Percentiles rank a stretch among this genome's conserved stretches.
These are phyloP conservation scores for Carex cristatella DNA, from an alignment of 176 grass and related monocot genomes.

Conservation along the genomic window DNA sequence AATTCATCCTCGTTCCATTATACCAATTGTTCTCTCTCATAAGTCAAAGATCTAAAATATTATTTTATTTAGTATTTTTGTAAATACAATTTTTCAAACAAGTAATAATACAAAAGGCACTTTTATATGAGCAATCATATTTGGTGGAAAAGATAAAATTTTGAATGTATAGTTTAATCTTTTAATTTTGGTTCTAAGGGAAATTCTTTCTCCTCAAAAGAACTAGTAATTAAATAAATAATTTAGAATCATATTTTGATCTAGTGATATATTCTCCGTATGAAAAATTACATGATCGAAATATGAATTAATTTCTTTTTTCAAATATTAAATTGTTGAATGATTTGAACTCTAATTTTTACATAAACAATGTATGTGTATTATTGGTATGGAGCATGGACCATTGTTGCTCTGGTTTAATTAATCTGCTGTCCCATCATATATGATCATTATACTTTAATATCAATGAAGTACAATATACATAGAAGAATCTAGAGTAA, in stretches of 20 bases:
- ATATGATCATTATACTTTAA: not conserved
- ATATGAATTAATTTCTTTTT: no score
- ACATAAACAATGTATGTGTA: not conserved
- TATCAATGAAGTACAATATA: not conserved
- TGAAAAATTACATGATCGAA: no score
- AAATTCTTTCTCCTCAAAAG: not conserved
- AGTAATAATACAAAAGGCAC: not conserved
- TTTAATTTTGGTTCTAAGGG: not conserved
- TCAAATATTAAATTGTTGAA: no score
- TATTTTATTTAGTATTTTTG: not conserved
- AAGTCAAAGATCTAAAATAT: no score
- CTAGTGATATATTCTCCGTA: no score
- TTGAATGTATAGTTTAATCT: not conserved
- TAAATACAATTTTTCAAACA: not conserved
- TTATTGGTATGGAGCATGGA: not conserved
- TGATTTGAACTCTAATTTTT: no score
- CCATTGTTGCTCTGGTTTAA: not conserved
- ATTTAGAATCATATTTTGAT: no score
- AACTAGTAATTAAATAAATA: no score
- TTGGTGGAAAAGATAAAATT: not conserved
- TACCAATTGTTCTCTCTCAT: no score
- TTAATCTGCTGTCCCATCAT: not conserved
- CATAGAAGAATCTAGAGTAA: not conserved
- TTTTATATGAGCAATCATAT: not conserved
- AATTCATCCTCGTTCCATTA: no score